A percentile compares a stretch with the other conserved stretches of the same genome.
Conservation (phyloP, 768 basidiomycete genomes). For the Tylopilus rubrobrunneus region DNA sequence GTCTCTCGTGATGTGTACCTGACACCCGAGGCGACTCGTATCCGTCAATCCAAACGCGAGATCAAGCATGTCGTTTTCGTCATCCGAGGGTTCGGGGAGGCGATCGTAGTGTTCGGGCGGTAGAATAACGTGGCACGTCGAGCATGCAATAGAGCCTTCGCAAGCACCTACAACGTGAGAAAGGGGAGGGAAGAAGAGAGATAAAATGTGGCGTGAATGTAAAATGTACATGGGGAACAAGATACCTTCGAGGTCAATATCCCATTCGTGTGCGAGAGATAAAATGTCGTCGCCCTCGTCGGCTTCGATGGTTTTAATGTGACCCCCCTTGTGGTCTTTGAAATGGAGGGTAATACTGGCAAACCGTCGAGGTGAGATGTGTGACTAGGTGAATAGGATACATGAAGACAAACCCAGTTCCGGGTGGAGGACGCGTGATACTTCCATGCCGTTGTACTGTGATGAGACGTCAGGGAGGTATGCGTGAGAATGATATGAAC, state of each 20-base stretch:
- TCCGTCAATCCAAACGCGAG: conserved; percentile 97
- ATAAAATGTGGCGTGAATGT: not conserved
- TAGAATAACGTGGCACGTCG: conserved; percentile 90
- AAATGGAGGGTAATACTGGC: conserved; percentile 84
- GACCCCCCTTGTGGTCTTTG: conserved; percentile 79
- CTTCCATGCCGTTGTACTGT: conserved; percentile 41
- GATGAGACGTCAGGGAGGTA: not conserved
- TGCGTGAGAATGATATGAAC: not conserved
- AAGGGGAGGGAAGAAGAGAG: not conserved
- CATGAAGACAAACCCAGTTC: conserved; percentile 55
- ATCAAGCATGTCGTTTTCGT: conserved; percentile 98
- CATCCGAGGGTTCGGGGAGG: conserved; percentile 91
- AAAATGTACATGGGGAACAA: not conserved
- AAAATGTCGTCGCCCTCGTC: conserved; percentile 94
- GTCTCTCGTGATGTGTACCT: conserved; percentile 73
- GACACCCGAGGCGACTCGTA: conserved; percentile 80
- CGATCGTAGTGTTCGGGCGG: conserved; percentile 66
- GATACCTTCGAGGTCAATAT: conserved; percentile 92
- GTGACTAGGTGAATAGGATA: not conserved
- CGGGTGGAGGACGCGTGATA: conserved; percentile 58
- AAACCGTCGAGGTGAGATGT: not conserved
- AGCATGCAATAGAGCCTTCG: conserved; percentile 95
- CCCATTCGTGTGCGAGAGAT: conserved; percentile 89
- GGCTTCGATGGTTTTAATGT: conserved; percentile 85
- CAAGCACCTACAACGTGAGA: conserved; percentile 70